A percentile compares a stretch with the other conserved stretches of the same genome.
phyloP scores from a whole-genome alignment of 2,329 filamentous ascomycete genomes.

The Sclerotiophoma versabilis region DNA sequence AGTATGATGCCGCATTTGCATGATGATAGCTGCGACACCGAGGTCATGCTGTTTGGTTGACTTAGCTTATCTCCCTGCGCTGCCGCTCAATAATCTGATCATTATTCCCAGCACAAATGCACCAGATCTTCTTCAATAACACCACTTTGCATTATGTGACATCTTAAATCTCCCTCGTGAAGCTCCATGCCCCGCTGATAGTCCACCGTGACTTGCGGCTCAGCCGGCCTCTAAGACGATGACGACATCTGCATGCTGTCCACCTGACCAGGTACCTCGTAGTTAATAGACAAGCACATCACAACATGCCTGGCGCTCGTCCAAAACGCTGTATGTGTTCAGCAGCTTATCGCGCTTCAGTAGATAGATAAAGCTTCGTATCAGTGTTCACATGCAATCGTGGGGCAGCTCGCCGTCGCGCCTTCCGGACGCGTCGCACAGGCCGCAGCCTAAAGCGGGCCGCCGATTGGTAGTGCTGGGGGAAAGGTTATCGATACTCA shows the following conservation, averaged over 20 bases:
- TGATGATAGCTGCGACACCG: conserved; percentile 5
- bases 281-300: not conserved
- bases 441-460: conserved; percentile 24
- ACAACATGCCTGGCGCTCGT: conserved; percentile 1
- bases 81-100: conserved; percentile 31
- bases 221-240: conserved; percentile 38
- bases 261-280: conserved; percentile 21
- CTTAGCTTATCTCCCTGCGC: conserved; percentile 22
- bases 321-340: not conserved
- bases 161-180: conserved; percentile 16
- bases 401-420: conserved; percentile 22
- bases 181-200: conserved; percentile 23
- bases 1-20: not conserved
- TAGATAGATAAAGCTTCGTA: not conserved
- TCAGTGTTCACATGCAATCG: conserved; percentile 8
- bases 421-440: conserved; percentile 19
- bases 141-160: conserved; percentile 7
- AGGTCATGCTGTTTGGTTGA: conserved; percentile 7
- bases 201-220: conserved; percentile 43
- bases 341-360: not conserved
- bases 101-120: conserved; percentile 28
- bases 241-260: conserved; percentile 38
- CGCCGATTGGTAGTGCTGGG: conserved; percentile 22
- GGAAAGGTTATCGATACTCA: conserved; percentile 29
- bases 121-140: conserved; percentile 23